Evolutionary conservation across 2,329 filamentous ascomycete genomes (phyloP).

Genomic region (Neonectria neomacrospora): DNA sequence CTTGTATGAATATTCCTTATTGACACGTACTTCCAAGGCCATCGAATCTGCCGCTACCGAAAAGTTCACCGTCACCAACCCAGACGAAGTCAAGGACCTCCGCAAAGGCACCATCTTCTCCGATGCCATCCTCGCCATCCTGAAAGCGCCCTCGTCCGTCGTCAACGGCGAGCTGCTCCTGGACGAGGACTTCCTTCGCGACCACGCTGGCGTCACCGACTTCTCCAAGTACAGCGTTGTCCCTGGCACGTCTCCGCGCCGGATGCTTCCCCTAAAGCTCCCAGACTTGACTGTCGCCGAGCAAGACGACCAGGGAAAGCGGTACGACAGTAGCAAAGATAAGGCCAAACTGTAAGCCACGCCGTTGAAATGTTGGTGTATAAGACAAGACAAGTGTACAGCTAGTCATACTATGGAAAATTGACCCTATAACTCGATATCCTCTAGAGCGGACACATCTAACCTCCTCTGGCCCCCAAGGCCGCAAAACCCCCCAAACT

Average conservation of each 20-base stretch:
- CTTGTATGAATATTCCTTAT: neutral
- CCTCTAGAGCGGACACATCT: constrained; percentile 40
- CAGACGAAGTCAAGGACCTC: constrained; percentile 66
- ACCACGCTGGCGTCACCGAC: constrained; percentile 71
- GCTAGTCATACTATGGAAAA: constrained; percentile 24
- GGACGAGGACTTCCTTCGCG: constrained; percentile 83
- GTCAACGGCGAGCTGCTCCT: constrained; percentile 80
- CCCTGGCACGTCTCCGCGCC: constrained; percentile 68
- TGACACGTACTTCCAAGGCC: constrained; percentile 48
- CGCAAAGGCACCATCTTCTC: constrained; percentile 80
- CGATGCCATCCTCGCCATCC: constrained; percentile 79
- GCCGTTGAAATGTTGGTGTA: constrained; percentile 13
- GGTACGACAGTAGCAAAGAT: constrained; percentile 70
- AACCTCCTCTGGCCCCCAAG: constrained; percentile 31
- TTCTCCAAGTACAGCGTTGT: constrained; percentile 80
- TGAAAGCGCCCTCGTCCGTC: constrained; percentile 65
- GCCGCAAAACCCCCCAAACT: constrained; percentile 35
- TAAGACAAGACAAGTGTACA: constrained; percentile 34
- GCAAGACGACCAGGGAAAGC: constrained; percentile 81
- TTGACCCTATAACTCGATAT: constrained; percentile 32
- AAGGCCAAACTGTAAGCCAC: constrained; percentile 54
- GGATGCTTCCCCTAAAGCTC: constrained; percentile 80
- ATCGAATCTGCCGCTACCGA: constrained; percentile 82
- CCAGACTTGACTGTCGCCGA: constrained; percentile 79
- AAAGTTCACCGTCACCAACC: constrained; percentile 57